A percentile compares a stretch with the other conserved stretches of the same genome.
These are phyloP conservation scores for Chamaenerion angustifolium DNA, from an alignment of 345 rosid genomes.

Conservation along the genomic window DNA sequence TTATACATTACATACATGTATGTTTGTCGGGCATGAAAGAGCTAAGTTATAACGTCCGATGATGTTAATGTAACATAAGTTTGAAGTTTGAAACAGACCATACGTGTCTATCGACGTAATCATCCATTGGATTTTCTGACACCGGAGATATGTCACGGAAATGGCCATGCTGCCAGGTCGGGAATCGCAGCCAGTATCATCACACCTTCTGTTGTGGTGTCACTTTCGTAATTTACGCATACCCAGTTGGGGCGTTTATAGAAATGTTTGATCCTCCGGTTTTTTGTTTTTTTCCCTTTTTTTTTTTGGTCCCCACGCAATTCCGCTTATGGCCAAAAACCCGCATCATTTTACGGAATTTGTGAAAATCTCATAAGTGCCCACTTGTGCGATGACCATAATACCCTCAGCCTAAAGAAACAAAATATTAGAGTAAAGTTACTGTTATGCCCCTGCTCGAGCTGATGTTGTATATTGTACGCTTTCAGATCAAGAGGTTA, in stretches of 20 bases:
- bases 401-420: neutral
- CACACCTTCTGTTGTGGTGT: neutral
- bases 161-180: conserved; percentile 7
- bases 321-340: conserved; percentile 28
- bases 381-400: conserved; percentile 7
- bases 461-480: neutral
- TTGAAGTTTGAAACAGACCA: conserved; percentile 41
- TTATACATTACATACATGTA: too few species aligned
- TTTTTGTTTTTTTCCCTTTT: conserved; percentile 15
- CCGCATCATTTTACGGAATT: conserved; percentile 35
- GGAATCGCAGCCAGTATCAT: conserved; percentile 27
- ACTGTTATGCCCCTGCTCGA: too few species aligned
- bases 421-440: too few species aligned
- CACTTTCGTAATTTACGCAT: conserved; percentile 7
- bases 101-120: conserved; percentile 42
- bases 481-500: conserved; percentile 25
- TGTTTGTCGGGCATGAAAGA: too few species aligned
- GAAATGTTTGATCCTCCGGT: conserved; percentile 21
- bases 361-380: conserved; percentile 7
- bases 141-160: conserved; percentile 9
- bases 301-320: conserved; percentile 30
- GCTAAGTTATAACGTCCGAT: too few species aligned
- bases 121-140: conserved; percentile 85
- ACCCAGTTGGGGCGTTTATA: conserved; percentile 15
- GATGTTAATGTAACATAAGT: too few species aligned